Evolutionary conservation across 2,329 filamentous ascomycete species (phyloP).

Genomic region (Aspergillus floridensis): DNA sequence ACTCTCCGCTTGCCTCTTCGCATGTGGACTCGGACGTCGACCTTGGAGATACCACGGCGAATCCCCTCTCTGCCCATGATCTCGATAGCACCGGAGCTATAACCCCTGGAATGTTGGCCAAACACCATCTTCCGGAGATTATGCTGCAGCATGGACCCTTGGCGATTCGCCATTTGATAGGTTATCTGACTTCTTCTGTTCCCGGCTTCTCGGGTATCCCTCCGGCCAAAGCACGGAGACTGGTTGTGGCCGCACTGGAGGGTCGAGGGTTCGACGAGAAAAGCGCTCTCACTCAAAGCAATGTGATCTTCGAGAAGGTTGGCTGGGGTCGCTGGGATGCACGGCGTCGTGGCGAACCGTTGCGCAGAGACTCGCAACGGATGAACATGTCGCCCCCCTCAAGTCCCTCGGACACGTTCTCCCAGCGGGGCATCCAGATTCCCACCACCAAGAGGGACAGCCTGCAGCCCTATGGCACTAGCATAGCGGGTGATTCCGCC

Average conservation of each 20-base stretch:
- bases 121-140: constrained; percentile 85
- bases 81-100: constrained; percentile 77
- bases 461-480: constrained; percentile 54
- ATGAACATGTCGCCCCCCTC: constrained; percentile 48
- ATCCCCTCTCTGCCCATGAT: constrained; percentile 47
- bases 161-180: constrained; percentile 93
- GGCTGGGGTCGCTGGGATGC: constrained; percentile 98
- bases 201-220: constrained; percentile 89
- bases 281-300: constrained; percentile 55
- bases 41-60: constrained; percentile 63
- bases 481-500: constrained; percentile 67
- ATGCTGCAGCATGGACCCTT: constrained; percentile 84
- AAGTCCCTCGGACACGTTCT: constrained; percentile 49
- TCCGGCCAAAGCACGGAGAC: constrained; percentile 80
- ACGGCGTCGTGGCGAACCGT: constrained; percentile 64
- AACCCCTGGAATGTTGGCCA: constrained; percentile 79
- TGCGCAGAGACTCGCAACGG: constrained; percentile 26
- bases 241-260: constrained; percentile 91
- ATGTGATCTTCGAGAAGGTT: constrained; percentile 78
- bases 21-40: constrained; percentile 83
- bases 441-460: constrained; percentile 40
- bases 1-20: constrained; percentile 46
- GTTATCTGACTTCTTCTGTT: constrained; percentile 86
- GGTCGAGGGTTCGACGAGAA: constrained; percentile 62
- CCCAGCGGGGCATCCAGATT: constrained; percentile 49